Base-by-base conservation (phyloP, 73 alveolate species). In the Tetrahymena malaccensis region DNA sequence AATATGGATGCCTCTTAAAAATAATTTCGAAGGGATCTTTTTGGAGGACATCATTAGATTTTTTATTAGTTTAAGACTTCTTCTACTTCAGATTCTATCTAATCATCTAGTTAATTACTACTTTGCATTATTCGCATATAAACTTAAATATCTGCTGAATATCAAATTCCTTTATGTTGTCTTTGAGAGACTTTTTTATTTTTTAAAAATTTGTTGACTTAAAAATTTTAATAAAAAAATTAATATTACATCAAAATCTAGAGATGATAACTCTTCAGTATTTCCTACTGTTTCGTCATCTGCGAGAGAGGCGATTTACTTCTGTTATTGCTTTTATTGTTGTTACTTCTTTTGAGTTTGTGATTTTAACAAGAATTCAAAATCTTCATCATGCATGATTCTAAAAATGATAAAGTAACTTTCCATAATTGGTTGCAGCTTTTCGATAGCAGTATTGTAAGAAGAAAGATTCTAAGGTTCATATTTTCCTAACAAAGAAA, bases 1-100 rank as follows among this genome's bases (percentile, higher is more conserved):
- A 44, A 35, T 84, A 70, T 22, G 96, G 96, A 43, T 94, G 93
- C 37, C 93, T 94, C 40, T 43, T 44, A 43, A 94, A 55, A 21
- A 94, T 94, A 11, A 94, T 89, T 84, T 94, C 96, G 22, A 94
- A 84, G 34, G 96, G 85, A 40, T 94, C 96, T 85, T 85, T 70
- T 70, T 70, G 37, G 31, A 70, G 89, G 25, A 70, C 89, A 70
- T 70, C 89, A 70, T 70, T 70, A 4, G 37, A 27, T 70, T n/a
- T 70, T 70, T 31, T 70, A 70, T n/a, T 70, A 22, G 34, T 70
- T 70, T 22, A 12, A 0, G 89, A 70, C 25, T 70, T 70, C 89
- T 70, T 70, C 17, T 17, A 31, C 22, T 70, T 70, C 0, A 70
- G 37, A 70, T 70, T 70, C 37, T 70, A 11, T 70, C 89, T 70